These are phyloP conservation scores for Globisporangium lucens DNA, from an alignment of 352 stramenopile species.

Conservation along the genomic window DNA sequence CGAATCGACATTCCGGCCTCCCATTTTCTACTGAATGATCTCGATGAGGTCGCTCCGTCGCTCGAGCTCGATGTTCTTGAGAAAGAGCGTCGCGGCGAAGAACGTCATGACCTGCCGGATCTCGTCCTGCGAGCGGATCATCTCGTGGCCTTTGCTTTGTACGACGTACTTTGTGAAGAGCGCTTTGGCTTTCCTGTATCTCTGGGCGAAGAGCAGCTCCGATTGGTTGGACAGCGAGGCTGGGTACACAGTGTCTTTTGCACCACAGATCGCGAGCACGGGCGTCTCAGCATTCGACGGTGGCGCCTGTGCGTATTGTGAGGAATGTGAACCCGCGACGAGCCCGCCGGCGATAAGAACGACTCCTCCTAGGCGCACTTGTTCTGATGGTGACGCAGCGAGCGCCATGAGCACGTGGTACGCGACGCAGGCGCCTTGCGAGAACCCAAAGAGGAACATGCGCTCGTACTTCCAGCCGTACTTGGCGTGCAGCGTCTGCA, in stretches of 20 bases:
- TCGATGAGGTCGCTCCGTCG: conserved; percentile 55
- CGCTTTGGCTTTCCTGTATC: conserved; percentile 19
- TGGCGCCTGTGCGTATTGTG: not conserved
- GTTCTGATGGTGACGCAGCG: not conserved
- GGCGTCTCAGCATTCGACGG: conserved; percentile 31
- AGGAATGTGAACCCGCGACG: conserved; percentile 31
- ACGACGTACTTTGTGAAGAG: conserved; percentile 15
- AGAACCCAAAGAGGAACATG: conserved; percentile 66
- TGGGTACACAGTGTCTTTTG: conserved; percentile 38
- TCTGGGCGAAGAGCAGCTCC: conserved; percentile 24
- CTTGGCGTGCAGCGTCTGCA: conserved; percentile 38
- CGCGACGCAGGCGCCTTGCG: conserved; percentile 58
- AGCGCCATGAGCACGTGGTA: conserved; percentile 54
- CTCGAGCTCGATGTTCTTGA: conserved; percentile 52
- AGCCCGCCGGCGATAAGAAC: conserved; percentile 49
- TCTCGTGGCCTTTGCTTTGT: conserved; percentile 44
- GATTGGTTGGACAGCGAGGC: conserved; percentile 25
- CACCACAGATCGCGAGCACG: conserved; percentile 40
- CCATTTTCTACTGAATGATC: conserved; percentile 20
- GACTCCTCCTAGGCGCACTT: conserved; percentile 39
- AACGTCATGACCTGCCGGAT: conserved; percentile 64
- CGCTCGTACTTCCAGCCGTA: conserved; percentile 52
- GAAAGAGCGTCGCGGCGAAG: conserved; percentile 44
- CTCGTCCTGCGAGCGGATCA: conserved; percentile 46
- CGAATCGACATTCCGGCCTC: not conserved